These are phyloP conservation scores for Terana coerulea DNA, from an alignment of 768 basidiomycete genomes.

Conservation along the genomic window DNA sequence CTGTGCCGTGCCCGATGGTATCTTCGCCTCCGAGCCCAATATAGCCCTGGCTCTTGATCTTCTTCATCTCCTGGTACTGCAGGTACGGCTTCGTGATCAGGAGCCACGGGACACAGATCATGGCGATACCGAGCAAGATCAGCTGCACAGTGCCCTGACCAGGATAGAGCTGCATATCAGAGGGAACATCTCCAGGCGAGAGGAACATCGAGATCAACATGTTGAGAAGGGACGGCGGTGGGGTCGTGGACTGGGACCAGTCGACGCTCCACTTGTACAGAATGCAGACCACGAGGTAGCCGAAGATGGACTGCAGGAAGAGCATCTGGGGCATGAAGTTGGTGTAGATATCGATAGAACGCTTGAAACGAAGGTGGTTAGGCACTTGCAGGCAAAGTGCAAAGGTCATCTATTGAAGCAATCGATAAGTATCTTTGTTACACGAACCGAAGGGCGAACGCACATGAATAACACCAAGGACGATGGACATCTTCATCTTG, in stretches of 20 bases:
- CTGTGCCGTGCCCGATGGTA: constrained; percentile 48
- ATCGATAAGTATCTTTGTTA: constrained; percentile 1
- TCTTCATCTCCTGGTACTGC: constrained; percentile 84
- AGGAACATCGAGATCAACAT: constrained; percentile 98
- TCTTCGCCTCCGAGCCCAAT: constrained; percentile 60
- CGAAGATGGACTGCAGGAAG: constrained; percentile 97
- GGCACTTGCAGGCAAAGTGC: constrained; percentile 94
- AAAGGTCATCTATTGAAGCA: constrained; percentile 83
- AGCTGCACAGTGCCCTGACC: constrained; percentile 88
- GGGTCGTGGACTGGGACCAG: constrained; percentile 67
- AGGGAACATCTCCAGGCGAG: constrained; percentile 75
- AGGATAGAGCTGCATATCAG: constrained; percentile 68
- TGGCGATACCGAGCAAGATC: constrained; percentile 71
- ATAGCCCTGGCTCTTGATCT: constrained; percentile 82
- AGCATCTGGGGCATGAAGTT: constrained; percentile 98
- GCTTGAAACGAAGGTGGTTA: constrained; percentile 93
- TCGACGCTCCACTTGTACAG: constrained; percentile 97
- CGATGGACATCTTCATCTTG: constrained; percentile 99
- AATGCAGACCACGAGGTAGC: constrained; percentile 91
- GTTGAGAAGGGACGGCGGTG: constrained; percentile 88
- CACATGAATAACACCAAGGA: constrained; percentile 95
- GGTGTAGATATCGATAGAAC: constrained; percentile 79
- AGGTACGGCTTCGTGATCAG: constrained; percentile 90
- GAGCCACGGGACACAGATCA: constrained; percentile 93
- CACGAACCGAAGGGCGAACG: constrained; percentile 24